Conservation (phyloP, 371 early-diverging fungal genomes). For the Encephalitozoon romaleae region DNA sequence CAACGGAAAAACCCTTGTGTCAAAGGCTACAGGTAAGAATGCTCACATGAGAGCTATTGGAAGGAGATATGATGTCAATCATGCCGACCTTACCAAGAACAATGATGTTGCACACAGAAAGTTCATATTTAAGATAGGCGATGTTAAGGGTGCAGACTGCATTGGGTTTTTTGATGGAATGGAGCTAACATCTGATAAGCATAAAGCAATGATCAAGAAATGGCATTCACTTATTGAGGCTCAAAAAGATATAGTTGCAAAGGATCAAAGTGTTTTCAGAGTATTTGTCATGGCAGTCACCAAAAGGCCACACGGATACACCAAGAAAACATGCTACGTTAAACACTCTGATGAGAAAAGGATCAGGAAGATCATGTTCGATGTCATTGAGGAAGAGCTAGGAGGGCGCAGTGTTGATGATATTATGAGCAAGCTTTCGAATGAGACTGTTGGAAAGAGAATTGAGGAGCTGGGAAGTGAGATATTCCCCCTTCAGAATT, state of each 20-base stretch:
- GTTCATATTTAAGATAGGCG: conserved; percentile 89
- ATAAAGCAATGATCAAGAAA: conserved; percentile 97
- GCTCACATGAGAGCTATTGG: conserved; percentile 66
- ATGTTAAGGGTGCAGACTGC: conserved; percentile 92
- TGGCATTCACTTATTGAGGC: conserved; percentile 98
- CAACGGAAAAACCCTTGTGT: conserved; percentile 52
- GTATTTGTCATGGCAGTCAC: conserved; percentile 94
- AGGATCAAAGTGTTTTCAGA: conserved; percentile 95
- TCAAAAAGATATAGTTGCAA: conserved; percentile 93
- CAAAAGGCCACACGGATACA: conserved; percentile 80
- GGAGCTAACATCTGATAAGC: conserved; percentile 98
- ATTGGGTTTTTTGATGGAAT: conserved; percentile 98
- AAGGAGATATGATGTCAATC: conserved; percentile 90
- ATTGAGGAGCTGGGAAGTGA: conserved; percentile 88
- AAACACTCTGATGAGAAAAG: conserved; percentile 84
- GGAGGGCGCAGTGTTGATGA: conserved; percentile 81
- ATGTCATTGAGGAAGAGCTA: conserved; percentile 83
- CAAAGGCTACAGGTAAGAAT: conserved; percentile 45
- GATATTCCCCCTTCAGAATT: conserved; percentile 97
- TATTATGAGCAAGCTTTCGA: conserved; percentile 80
- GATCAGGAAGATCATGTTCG: conserved; percentile 99
- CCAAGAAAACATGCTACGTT: conserved; percentile 95
- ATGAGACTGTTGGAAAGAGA: conserved; percentile 74
- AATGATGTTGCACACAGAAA: conserved; percentile 88
- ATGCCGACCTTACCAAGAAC: conserved; percentile 72